Percentiles rank a stretch among this genome's conserved stretches.
These are phyloP conservation scores for Syncephalastrum contaminatum DNA, from an alignment of 371 early-diverging fungal species.

Conservation along the genomic window DNA sequence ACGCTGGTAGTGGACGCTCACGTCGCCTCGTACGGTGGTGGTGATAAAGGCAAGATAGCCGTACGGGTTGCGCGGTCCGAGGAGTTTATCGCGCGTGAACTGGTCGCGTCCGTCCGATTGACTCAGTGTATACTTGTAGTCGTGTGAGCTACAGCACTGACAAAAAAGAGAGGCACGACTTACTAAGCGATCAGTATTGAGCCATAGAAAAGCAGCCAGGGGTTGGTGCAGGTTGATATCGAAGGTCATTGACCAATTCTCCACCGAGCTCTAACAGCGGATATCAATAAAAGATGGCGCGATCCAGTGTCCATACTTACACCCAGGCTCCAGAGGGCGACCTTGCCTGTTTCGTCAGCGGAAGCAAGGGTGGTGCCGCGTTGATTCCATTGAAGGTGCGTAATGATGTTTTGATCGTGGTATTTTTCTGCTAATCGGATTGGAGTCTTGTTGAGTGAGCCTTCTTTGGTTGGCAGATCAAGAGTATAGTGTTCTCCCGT, in stretches of 20 bases:
- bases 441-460: slow-evolving; percentile 19
- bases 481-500: slow-evolving; percentile 33
- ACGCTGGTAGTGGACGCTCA: slow-evolving; percentile 46
- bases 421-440: slow-evolving; percentile 31
- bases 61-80: slow-evolving; percentile 44
- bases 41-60: slow-evolving; percentile 41
- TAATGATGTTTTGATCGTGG: slow-evolving; percentile 39
- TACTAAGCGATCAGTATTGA: slow-evolving; percentile 43
- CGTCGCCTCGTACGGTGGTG: slow-evolving; percentile 41
- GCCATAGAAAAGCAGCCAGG: slow-evolving; percentile 41
- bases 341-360: slow-evolving; percentile 42
- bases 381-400: slow-evolving; percentile 46
- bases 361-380: slow-evolving; percentile 43
- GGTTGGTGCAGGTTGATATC: slow-evolving; percentile 40
- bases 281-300: background rate
- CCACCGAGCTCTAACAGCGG: slow-evolving; percentile 26
- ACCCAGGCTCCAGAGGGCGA: slow-evolving; percentile 42
- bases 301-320: slow-evolving; percentile 17
- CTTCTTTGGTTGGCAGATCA: slow-evolving; percentile 9
- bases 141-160: background rate
- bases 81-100: slow-evolving; percentile 15
- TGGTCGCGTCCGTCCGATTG: slow-evolving; percentile 9
- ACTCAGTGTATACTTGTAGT: slow-evolving; percentile 15
- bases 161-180: slow-evolving; percentile 1
- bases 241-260: slow-evolving; percentile 32